These are phyloP conservation scores for Botrytis cinerea DNA, from an alignment of 2,329 filamentous ascomycete genomes.

Conservation along the genomic window DNA sequence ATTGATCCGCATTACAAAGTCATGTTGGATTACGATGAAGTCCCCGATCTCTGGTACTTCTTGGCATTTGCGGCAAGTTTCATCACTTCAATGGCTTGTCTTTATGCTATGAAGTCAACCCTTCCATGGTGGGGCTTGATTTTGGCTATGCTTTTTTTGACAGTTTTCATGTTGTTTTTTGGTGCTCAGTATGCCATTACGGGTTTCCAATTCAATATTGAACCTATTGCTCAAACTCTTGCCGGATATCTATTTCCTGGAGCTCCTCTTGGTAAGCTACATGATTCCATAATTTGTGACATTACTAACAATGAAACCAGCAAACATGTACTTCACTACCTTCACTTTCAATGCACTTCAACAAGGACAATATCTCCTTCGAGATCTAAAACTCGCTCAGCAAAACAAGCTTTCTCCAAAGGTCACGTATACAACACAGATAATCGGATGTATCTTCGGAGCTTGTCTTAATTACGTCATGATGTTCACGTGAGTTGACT, in stretches of 20 bases:
- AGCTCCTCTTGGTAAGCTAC: conserved; percentile 52
- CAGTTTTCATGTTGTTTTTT: conserved; percentile 38
- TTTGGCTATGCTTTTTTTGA: conserved; percentile 36
- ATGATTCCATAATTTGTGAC: not conserved
- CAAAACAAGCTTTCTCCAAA: conserved; percentile 50
- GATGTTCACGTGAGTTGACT: conserved; percentile 51
- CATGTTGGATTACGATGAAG: conserved; percentile 52
- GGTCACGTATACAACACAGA: conserved; percentile 43
- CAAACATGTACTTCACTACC: conserved; percentile 74
- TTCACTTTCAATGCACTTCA: conserved; percentile 57
- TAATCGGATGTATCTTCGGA: conserved; percentile 47
- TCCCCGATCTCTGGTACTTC: conserved; percentile 61
- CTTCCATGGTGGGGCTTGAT: conserved; percentile 39
- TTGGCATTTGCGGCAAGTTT: conserved; percentile 48
- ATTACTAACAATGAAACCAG: conserved; percentile 35
- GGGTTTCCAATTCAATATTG: conserved; percentile 50
- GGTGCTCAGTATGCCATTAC: conserved; percentile 48
- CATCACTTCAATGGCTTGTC: conserved; percentile 43
- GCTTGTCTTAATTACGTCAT: conserved; percentile 57
- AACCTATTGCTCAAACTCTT: conserved; percentile 51
- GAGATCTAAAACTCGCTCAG: conserved; percentile 54
- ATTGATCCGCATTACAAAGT: conserved; percentile 48
- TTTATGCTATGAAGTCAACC: conserved; percentile 60
- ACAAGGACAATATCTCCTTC: conserved; percentile 49
- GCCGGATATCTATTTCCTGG: conserved; percentile 53